phyloP scores from a whole-genome alignment of 2,329 filamentous ascomycete species.

The Nemania sp. region DNA sequence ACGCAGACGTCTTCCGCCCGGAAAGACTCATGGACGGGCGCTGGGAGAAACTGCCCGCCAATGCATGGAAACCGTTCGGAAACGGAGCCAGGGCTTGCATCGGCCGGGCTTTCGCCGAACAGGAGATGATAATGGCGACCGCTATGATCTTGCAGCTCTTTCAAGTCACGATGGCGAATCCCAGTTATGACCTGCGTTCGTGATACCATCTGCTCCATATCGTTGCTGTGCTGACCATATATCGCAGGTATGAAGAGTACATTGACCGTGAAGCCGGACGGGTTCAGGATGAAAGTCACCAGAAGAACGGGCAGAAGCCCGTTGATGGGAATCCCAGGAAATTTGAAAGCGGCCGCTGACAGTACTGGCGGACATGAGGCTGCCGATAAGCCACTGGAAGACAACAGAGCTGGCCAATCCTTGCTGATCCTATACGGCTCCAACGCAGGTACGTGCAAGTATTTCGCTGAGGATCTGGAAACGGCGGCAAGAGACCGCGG shows the following conservation, averaged over 20 bases:
- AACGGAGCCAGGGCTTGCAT: slow-evolving; percentile 58
- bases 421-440: slow-evolving; percentile 60
- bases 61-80: slow-evolving; percentile 57
- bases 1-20: slow-evolving; percentile 62
- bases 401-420: slow-evolving; percentile 45
- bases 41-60: slow-evolving; percentile 45
- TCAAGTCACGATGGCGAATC: slow-evolving; percentile 65
- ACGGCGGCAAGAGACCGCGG: slow-evolving; percentile 54
- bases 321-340: slow-evolving; percentile 10
- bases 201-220: not conserved
- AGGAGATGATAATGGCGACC: slow-evolving; percentile 52
- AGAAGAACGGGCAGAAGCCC: slow-evolving; percentile 22
- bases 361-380: slow-evolving; percentile 8
- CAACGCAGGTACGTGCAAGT: slow-evolving; percentile 62
- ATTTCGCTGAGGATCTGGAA: slow-evolving; percentile 55
- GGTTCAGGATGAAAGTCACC: slow-evolving; percentile 64
- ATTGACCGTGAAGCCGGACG: slow-evolving; percentile 66
- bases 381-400: not conserved
- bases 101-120: slow-evolving; percentile 58
- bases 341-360: not conserved
- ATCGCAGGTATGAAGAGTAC: slow-evolving; percentile 51
- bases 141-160: slow-evolving; percentile 73
- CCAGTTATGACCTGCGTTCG: slow-evolving; percentile 57
- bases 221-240: not conserved
- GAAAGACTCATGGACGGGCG: slow-evolving; percentile 64